Base-by-base conservation (phyloP, 148 eudicot genomes). In the Suaeda aralocaspica region DNA sequence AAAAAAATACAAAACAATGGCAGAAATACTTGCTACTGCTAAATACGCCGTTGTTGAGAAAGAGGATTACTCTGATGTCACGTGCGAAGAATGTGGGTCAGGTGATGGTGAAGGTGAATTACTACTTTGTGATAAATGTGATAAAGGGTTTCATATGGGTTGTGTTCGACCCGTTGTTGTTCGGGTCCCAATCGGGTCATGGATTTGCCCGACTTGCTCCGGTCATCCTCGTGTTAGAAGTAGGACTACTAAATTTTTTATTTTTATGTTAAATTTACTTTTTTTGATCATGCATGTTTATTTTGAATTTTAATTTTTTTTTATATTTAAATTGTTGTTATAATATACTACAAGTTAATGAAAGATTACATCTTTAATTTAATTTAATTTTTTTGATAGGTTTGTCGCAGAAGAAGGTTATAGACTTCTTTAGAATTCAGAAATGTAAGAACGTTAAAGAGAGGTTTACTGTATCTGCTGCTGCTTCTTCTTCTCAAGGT, bases 341-440 rank as follows among this genome's bases (percentile, higher is more conserved):
- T 29, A 39, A 57, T 6, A 6, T 4, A 4, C 39, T 52, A 19
- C 6, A 56, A 63, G 72, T 50, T 55, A 39, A 33, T 55, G n/a
- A 63, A 36, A 30, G 22, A 39, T 22, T 15, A 45, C 21, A 31
- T 60, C 69, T 10, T 41, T 9, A n/a, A 9, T 74, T 41, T 59
- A 3, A 31, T 51, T 55, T 14, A 1, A 29, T 33, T 52, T 41
- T 68, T 68, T 73, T 29, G 34, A 55, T 82, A 92, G 98, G 87
- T 76, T 88, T 87, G 34, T 77, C 98, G n/a, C 96, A 90, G 89
- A 90, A 48, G 76, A 92, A 86, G 81, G 87, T 92, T 19, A 72
- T 84, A 21, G 98, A 90, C 72, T 92, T 92, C 56, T 92, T 92
- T 67, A 83, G 77, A 81, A 88, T 92, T 79, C 88, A 85, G 79